Evolutionary conservation across 2,329 filamentous ascomycete genomes (phyloP), one percentile per base, ranked within the genome.

Genomic region (Graphilbum sp.): DNA sequence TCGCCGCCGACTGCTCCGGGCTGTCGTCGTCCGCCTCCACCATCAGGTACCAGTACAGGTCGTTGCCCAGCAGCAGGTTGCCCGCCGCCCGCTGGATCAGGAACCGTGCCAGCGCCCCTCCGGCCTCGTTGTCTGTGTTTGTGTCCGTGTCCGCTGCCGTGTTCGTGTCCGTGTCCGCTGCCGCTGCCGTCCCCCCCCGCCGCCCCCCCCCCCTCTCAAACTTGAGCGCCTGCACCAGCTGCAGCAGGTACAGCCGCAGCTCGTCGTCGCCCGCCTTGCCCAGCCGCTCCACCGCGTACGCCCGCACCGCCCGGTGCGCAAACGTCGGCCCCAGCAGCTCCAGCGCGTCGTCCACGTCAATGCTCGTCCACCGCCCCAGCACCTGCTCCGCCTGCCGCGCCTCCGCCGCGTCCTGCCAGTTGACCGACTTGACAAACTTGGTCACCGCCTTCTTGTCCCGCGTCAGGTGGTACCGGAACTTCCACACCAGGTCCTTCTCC

Each of bases 11-110:
- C 48, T 87, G 83, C 32, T 85, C 79, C 4, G 75, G 74, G 46
- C 80, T 86, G 42, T 68, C 65, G 54, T 95, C 88, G 48, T 92
- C 85, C 48, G 87, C 92, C 59, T 98, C 92, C 2, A 98, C 90
- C 77, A 95, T 95, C 3, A 98, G 67, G 56, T 96, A 98, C 90
- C 90, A 98, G 55, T 95, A 84, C 38, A 98, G 74, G 58, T 92
- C 94, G 54, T 93, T 98, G 23, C 88, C 90, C 2, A 98, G 69
- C 42, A 81, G 79, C 50, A 95, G 83, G 52, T 93, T 96, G 44
- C 79, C 75, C 13, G 83, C 80, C 4, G 90, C 92, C 27, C 90
- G 74, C 1, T 81, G 75, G 40, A 98, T 90, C 3, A 98, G 66
- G 52, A 98, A 98, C 19, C 73, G 75, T 3, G 87, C 88, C 6